Percentiles rank a stretch among this genome's conserved stretches.
These are phyloP conservation scores for Debaryomycetaceae sp. DNA, from an alignment of 1,139 yeast genomes.

Conservation along the genomic window DNA sequence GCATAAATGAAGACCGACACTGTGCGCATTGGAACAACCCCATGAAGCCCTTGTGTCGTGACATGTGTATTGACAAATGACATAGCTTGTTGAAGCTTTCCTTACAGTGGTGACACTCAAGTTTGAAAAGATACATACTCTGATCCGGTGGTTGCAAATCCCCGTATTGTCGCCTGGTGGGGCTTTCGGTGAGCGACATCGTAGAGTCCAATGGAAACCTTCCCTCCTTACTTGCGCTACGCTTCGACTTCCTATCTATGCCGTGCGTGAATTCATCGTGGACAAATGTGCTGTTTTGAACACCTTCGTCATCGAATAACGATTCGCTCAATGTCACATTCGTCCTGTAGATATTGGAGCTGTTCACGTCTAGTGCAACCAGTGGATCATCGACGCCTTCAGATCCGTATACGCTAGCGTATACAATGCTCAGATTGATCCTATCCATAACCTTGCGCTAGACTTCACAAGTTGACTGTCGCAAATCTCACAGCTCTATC, in stretches of 20 bases:
- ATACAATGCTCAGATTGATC: too few relatives aligned
- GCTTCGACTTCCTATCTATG: background rate
- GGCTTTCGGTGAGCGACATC: background rate
- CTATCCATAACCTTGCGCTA: too few relatives aligned
- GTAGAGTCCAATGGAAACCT: background rate
- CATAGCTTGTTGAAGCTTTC: slow-evolving; percentile 4
- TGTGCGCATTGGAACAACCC: slow-evolving; percentile 4
- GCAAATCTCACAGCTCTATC: too few relatives aligned
- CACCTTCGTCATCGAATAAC: slow-evolving; percentile 1
- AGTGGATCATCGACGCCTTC: too few relatives aligned
- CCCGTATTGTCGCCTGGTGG: background rate
- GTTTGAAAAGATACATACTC: background rate
- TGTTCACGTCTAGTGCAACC: background rate
- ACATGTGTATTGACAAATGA: slow-evolving; percentile 6
- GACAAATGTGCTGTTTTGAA: background rate
- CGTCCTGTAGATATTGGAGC: background rate
- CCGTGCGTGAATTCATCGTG: background rate
- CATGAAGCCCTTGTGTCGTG: slow-evolving; percentile 1
- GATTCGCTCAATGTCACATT: slow-evolving; percentile 1
- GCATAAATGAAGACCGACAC: slow-evolving; percentile 2
- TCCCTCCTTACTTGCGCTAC: background rate
- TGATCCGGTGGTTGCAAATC: background rate
- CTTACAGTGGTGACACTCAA: slow-evolving; percentile 5
- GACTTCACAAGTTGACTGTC: too few relatives aligned
- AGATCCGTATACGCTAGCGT: too few relatives aligned